Evolutionary conservation across 2,329 filamentous ascomycete species (phyloP).

Genomic region (Scedosporium aurantiacum): DNA sequence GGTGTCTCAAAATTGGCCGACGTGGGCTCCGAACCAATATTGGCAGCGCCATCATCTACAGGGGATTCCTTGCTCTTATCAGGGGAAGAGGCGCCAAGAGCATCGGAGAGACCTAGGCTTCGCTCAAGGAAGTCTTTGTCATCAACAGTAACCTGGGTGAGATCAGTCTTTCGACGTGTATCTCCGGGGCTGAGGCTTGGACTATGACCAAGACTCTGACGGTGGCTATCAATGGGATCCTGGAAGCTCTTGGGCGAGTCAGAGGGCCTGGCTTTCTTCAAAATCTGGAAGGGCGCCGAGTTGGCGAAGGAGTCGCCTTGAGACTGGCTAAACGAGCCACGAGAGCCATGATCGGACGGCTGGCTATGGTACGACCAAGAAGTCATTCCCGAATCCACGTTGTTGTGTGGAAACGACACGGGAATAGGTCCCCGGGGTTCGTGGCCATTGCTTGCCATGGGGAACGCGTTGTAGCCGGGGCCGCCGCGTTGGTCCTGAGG

Average conservation of each 20-base stretch:
- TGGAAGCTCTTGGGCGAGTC: conserved; percentile 26
- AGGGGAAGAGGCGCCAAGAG: conserved; percentile 8
- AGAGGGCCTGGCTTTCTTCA: conserved; percentile 36
- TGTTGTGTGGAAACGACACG: conserved; percentile 9
- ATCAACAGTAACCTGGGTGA: conserved; percentile 26
- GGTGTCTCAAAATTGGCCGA: conserved; percentile 1
- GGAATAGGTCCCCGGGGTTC: conserved; percentile 17
- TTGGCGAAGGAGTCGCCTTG: conserved; percentile 17
- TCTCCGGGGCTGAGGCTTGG: conserved; percentile 33
- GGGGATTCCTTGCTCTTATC: conserved; percentile 7
- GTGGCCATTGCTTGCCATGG: conserved; percentile 3
- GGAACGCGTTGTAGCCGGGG: conserved; percentile 12
- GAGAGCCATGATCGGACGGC: conserved; percentile 17
- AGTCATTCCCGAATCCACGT: conserved; percentile 17
- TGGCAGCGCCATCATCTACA: not conserved
- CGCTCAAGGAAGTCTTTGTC: conserved; percentile 15
- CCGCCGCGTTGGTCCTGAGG: conserved; percentile 12
- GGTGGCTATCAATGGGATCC: conserved; percentile 26
- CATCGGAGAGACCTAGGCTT: conserved; percentile 7
- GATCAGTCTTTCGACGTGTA: conserved; percentile 24
- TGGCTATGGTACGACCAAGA: conserved; percentile 13
- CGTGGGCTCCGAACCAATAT: conserved; percentile 1
- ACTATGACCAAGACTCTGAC: conserved; percentile 23
- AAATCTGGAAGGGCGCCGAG: conserved; percentile 24
- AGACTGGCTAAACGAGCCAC: conserved; percentile 14